Base-by-base conservation (phyloP, 441 rosid species). In the Adansonia rubrostipa region DNA sequence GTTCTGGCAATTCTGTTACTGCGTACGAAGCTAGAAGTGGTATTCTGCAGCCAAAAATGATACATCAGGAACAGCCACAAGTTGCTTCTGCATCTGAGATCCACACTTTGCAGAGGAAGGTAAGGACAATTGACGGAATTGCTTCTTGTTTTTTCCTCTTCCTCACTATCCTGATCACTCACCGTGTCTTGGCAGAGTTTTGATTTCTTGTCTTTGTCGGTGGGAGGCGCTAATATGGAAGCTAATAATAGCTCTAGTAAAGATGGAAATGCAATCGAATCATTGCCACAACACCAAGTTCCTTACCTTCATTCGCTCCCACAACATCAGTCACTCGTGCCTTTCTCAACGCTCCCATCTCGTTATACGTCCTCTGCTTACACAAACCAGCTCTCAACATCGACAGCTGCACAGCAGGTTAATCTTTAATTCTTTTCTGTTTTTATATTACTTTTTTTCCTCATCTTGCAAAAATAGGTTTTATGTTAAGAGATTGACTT, bases 191-290 rank as follows among this genome's bases (percentile, higher is more conserved):
- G 36, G 80, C 89, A 96, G 99, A 79, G 82, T 81, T 90, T 82
- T 75, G 82, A 92, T 80, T 96, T 96, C 87, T 77, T 93, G 79
- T 89, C 97, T 80, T 79, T 92, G 68, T 84, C 92, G 10, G 42
- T 83, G 78, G 92, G 89, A 71, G 80, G 79, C 53, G 68, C 72
- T 24, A 77, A 57, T 42, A 53, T 63, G 40, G 87, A 88, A 66
- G 74, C 78, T 64, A 78, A 78, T 17, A 70, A 61, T 10, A 50
- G 81, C 72, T 70, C 22, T 10, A 68, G 48, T 58, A 80, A 81
- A 80, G 56, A 13, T 45, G 81, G 65, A 78, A 84, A 85, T 73
- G 69, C 79, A 22, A 42, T 70, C 62, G 87, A 80, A 75, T 73
- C 82, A 57, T 19, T 15, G n/a, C 33, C 87, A 22, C 87, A 80